Conservation (phyloP, 1,284 basidiomycete genomes). For the Exsudoporus floridanus region DNA sequence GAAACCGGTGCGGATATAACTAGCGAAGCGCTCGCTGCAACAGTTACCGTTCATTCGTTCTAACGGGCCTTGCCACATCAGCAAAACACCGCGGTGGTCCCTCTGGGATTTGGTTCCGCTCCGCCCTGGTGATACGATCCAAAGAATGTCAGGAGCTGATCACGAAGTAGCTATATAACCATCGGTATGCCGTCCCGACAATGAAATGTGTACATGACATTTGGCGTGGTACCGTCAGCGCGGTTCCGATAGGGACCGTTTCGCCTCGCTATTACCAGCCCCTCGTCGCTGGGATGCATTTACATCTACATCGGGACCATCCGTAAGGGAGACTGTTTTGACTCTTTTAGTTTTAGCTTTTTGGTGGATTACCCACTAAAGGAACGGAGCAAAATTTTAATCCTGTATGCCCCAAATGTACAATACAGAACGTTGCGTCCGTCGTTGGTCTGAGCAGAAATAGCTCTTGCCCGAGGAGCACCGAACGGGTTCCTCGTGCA, state of each 20-base stretch:
- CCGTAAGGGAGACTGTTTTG: conserved; percentile 31
- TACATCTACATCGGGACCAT: conserved; percentile 18
- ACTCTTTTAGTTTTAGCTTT: conserved; percentile 38
- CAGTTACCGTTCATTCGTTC: not conserved
- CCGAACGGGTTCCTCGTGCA: conserved; percentile 30
- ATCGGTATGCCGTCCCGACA: conserved; percentile 29
- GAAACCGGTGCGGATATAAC: conserved; percentile 12
- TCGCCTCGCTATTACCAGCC: conserved; percentile 21
- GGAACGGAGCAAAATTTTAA: conserved; percentile 16
- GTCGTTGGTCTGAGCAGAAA: conserved; percentile 23
- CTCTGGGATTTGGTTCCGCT: conserved; percentile 16
- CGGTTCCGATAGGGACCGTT: conserved; percentile 17
- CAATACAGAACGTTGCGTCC: conserved; percentile 15
- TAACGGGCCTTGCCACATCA: conserved; percentile 3
- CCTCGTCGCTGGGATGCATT: conserved; percentile 20
- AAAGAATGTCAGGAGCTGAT: conserved; percentile 5
- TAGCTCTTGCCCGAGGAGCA: conserved; percentile 33
- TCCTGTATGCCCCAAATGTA: conserved; percentile 22
- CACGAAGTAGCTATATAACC: conserved; percentile 8
- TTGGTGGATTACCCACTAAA: conserved; percentile 28
- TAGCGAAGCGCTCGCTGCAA: not conserved
- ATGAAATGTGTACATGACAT: conserved; percentile 16
- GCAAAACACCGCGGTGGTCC: conserved; percentile 1
- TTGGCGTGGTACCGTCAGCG: conserved; percentile 9
- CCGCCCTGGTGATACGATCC: conserved; percentile 3